Evolutionary conservation across 345 rosid genomes (phyloP), one percentile per base, ranked within the genome.

Genomic region (Adansonia digitata): DNA sequence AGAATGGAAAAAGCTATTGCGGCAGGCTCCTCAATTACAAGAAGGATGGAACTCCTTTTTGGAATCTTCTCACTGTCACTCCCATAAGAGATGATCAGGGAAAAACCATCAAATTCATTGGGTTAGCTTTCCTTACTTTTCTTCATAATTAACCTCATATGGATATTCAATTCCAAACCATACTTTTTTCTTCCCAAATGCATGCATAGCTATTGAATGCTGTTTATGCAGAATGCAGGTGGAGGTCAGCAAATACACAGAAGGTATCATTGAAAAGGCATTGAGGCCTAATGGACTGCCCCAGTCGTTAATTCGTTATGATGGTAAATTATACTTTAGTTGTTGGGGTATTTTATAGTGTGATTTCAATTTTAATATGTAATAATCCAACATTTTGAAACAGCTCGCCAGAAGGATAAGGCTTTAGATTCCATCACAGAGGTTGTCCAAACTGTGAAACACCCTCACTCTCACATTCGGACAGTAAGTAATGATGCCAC

Each of bases 51-150:
- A 92, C 91, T 29, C 93, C 98, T 40, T 94, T 94, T 82, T 94
- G 98, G 98, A 94, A 94, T 83, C 97, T 94, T 74, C 93, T 94
- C 78, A 94, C 98, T 8, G 67, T 94, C 80, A 94, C 95, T 69
- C 97, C 97, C 46, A 92, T 94, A 79, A 92, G 92, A 78, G 94
- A 92, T 74, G 93, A 88, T 43, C 57, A 69, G 7, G 98, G 97
- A 55, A 90, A 88, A 53, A 74, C 89, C 83, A 92, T 94, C 85
- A 92, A 90, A 80, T 94, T 94, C 77, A 92, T 94, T 17, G 98
- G 97, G 98, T 93, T 57, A 45, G 72, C 76, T 57, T 77, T 79
- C 42, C 48, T 5, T 40, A 26, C 49, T 45, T 62, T 52, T 8
- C 29, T 40, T 53, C 72, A 48, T 62, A 18, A 27, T 48, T 27